These are phyloP conservation scores for Colletotrichum coccodes DNA, from an alignment of 2,329 filamentous ascomycete genomes.

Conservation along the genomic window DNA sequence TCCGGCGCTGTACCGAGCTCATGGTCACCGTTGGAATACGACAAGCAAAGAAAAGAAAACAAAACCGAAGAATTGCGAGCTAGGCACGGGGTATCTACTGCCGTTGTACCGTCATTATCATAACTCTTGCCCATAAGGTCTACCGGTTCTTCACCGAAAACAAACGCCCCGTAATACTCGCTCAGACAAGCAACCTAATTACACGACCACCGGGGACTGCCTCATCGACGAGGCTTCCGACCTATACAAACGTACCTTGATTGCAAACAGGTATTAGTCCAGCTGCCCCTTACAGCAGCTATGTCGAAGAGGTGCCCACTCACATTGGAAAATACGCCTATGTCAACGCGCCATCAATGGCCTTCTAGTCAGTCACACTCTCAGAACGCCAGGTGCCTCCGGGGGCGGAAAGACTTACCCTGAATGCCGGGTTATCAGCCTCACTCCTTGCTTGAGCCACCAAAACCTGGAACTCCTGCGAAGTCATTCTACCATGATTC, in stretches of 20 bases:
- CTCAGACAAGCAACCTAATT: background rate
- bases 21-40: background rate
- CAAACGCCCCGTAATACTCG: background rate
- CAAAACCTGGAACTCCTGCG: slow-evolving; percentile 66
- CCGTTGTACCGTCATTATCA: slow-evolving; percentile 11
- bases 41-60: background rate
- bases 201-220: background rate
- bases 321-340: slow-evolving; percentile 72
- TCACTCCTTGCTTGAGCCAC: slow-evolving; percentile 65
- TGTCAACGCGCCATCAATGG: background rate
- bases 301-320: slow-evolving; percentile 43
- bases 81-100: slow-evolving; percentile 21
- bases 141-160: background rate
- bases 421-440: slow-evolving; percentile 63
- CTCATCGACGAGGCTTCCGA: slow-evolving; percentile 57
- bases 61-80: slow-evolving; percentile 1
- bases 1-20: too few relatives aligned
- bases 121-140: background rate
- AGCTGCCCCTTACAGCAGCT: too few relatives aligned
- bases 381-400: background rate
- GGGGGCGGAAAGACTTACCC: slow-evolving; percentile 52
- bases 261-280: background rate
- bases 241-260: slow-evolving; percentile 71
- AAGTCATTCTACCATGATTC: slow-evolving; percentile 58
- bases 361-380: slow-evolving; percentile 12